Evolutionary conservation across 345 rosid genomes (phyloP).

Genomic region (Camelina neglecta): DNA sequence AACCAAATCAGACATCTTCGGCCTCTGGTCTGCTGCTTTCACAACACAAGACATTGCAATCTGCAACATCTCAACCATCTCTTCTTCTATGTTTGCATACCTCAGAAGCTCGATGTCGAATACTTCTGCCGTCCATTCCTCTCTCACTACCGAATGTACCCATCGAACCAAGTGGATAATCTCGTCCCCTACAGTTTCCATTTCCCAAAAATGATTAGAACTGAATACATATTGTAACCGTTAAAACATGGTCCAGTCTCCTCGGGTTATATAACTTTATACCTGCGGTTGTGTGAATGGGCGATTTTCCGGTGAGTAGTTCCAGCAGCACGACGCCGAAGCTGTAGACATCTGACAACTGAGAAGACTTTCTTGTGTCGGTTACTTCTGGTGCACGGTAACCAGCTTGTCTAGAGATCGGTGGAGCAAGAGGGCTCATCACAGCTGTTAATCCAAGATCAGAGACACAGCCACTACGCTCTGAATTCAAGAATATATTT

Average conservation of each 20-base stretch:
- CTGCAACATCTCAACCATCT: slow-evolving; percentile 98
- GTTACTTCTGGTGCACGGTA: slow-evolving; percentile 94
- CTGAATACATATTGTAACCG: not conserved
- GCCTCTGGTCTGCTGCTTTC: slow-evolving; percentile 86
- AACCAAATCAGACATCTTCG: slow-evolving; percentile 75
- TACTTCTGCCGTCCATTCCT: slow-evolving; percentile 99
- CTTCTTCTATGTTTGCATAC: slow-evolving; percentile 93
- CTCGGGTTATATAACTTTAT: not conserved
- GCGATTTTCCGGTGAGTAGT: slow-evolving; percentile 91
- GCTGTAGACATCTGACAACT: slow-evolving; percentile 89
- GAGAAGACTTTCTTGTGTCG: slow-evolving; percentile 90
- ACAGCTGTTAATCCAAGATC: slow-evolving; percentile 82
- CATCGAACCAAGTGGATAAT: slow-evolving; percentile 91
- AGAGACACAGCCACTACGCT: slow-evolving; percentile 70
- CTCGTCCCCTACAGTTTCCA: slow-evolving; percentile 71
- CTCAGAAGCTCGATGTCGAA: slow-evolving; percentile 90
- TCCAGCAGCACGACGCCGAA: slow-evolving; percentile 95
- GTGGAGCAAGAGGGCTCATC: slow-evolving; percentile 76
- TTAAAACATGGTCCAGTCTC: not conserved
- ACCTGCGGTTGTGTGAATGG: slow-evolving; percentile 72
- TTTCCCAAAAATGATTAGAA: too few relatives aligned
- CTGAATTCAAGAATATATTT: slow-evolving; percentile 80
- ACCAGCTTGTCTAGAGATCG: slow-evolving; percentile 89
- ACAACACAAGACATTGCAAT: slow-evolving; percentile 91
- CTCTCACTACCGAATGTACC: slow-evolving; percentile 98